Evolutionary conservation across 129 eudicot genomes (phyloP), one percentile per base, ranked within the genome.

Genomic region (Escallonia herrerae): DNA sequence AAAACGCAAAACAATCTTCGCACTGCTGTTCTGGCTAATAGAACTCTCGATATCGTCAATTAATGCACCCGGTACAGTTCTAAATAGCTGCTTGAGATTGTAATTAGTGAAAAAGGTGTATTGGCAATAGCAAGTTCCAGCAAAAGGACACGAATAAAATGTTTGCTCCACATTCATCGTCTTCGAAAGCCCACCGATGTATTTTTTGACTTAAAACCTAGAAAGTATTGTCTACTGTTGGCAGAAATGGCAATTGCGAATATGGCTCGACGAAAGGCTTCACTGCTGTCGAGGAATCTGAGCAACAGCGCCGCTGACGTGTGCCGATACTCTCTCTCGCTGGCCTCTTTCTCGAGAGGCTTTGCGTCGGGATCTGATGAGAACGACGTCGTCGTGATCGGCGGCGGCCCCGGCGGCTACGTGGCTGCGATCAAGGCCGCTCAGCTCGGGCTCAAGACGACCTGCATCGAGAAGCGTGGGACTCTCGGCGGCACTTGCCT

Each of bases 351-450:
- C 37, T 63, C 70, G 3, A 66, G 90, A 58, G 79, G 77, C 49
- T 87, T 79, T 62, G 79, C 83, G 2, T 75, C 94, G 2, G 82
- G 72, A 63, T 84, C 93, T 57, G 97, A 86, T 11, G 95, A 90
- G 0, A 86, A 90, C 75, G 95, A 90, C 33, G 95, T 90, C 48
- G 87, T 90, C 49, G 83, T 90, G 49, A 81, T 86, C 54, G 95
- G 90, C 66, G 95, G 97, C 42, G 97, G 97, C 3, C 97, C 97
- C 10, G 97, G 95, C 2, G 97, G 97, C 5, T 90, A 90, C 65
- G 97, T 90, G 12, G 95, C 95, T 5, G 97, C 97, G 6, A 90
- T 90, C 14, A 90, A 90, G 77, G 95, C 97, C 33, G 95, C 97
- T 60, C 95, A 90, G 85, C 65, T 90, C 7, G 97, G 97, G 5